These are phyloP conservation scores for Ascodesmis nigricans DNA, from an alignment of 495 filamentous ascomycete species.

Conservation along the genomic window DNA sequence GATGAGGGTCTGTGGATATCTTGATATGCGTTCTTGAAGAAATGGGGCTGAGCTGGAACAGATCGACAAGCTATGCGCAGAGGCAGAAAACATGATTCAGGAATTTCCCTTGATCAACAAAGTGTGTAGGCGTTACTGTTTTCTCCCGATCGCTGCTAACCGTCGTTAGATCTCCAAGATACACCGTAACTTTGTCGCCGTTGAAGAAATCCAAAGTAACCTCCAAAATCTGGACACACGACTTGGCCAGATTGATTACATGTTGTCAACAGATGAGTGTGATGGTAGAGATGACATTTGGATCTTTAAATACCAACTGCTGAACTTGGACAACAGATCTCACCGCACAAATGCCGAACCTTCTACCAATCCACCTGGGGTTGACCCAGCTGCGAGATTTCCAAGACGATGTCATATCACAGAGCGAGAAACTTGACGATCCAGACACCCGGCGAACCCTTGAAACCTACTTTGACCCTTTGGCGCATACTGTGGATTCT, in stretches of 20 bases:
- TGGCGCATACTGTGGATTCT: conserved; percentile 72
- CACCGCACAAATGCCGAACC: conserved; percentile 70
- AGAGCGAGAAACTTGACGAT: conserved; percentile 57
- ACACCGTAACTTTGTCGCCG: conserved; percentile 80
- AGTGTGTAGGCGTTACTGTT: conserved; percentile 26
- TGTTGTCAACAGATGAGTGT: conserved; percentile 60
- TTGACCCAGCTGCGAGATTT: conserved; percentile 82
- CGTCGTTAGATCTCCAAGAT: conserved; percentile 40
- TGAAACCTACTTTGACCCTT: conserved; percentile 64
- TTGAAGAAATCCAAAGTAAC: conserved; percentile 73
- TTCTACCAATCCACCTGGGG: conserved; percentile 71
- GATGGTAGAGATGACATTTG: conserved; percentile 28
- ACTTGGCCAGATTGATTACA: conserved; percentile 45
- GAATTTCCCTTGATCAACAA: conserved; percentile 95
- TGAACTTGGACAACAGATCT: conserved; percentile 8
- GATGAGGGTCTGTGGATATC: conserved; percentile 33
- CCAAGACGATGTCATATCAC: conserved; percentile 84
- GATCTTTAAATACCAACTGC: conserved; percentile 5
- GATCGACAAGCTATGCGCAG: conserved; percentile 91
- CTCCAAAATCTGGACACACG: conserved; percentile 66
- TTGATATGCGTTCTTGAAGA: neutral
- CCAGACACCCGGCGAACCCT: conserved; percentile 52
- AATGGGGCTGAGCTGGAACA: conserved; percentile 9
- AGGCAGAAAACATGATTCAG: conserved; percentile 83
- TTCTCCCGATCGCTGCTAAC: too few species aligned